phyloP scores from a whole-genome alignment of 192 early-diverging fungal species.

The Backusella circina region DNA sequence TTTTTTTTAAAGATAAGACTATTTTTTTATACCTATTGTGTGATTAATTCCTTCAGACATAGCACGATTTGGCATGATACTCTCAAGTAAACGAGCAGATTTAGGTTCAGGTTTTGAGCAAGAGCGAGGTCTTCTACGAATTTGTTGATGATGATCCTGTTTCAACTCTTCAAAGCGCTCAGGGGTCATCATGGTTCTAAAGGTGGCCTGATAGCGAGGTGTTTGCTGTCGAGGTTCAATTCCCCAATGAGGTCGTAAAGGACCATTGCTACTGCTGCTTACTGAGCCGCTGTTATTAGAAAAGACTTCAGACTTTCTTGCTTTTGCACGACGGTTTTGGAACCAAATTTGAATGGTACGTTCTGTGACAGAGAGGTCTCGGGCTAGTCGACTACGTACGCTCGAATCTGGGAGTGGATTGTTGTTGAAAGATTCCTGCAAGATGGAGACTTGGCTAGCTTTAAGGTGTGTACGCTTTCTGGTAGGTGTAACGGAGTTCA shows the following conservation, averaged over 20 bases:
- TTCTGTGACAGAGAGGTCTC: constrained; percentile 60
- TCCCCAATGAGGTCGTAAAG: not conserved
- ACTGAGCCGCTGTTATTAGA: not conserved
- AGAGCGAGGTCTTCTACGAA: constrained; percentile 18
- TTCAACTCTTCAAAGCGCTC: constrained; percentile 49
- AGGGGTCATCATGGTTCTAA: constrained; percentile 25
- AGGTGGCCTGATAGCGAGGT: constrained; percentile 19
- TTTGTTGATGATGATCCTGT: constrained; percentile 3
- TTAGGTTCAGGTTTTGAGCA: constrained; percentile 19
- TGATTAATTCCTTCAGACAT: constrained; percentile 11
- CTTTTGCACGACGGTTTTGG: constrained; percentile 77
- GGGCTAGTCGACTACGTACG: constrained; percentile 56
- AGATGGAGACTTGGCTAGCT: constrained; percentile 51
- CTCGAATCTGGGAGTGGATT: constrained; percentile 65
- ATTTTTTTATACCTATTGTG: not conserved
- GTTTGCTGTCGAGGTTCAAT: not conserved
- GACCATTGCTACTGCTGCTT: not conserved
- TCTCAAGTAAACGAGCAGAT: not conserved
- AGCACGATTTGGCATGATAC: not conserved
- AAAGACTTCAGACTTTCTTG: constrained; percentile 50
- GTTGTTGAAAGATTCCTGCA: constrained; percentile 64
- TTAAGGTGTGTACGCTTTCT: constrained; percentile 61
- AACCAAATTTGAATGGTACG: constrained; percentile 84
- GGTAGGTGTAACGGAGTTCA: constrained; percentile 3
- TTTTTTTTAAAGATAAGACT: not conserved